These are phyloP conservation scores for Peterozyma toletana DNA, from an alignment of 805 yeast species.

Conservation along the genomic window DNA sequence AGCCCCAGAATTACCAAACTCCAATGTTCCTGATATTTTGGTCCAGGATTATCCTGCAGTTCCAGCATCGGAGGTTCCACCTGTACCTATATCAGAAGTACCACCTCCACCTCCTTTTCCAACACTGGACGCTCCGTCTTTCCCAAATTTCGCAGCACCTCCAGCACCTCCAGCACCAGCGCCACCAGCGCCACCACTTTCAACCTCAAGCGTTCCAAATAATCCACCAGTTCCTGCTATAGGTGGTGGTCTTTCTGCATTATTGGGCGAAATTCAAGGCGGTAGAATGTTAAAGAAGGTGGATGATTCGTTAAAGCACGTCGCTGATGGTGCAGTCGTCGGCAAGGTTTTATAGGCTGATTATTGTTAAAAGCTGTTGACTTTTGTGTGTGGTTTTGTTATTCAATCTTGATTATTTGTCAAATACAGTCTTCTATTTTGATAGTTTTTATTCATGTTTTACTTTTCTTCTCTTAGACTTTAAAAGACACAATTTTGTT, in stretches of 20 bases:
- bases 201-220: slow-evolving; percentile 24
- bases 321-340: slow-evolving; percentile 36
- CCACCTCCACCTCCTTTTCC: slow-evolving; percentile 23
- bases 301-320: slow-evolving; percentile 36
- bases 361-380: no score
- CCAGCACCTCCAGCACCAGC: slow-evolving; percentile 33
- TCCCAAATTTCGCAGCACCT: slow-evolving; percentile 24
- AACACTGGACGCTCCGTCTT: slow-evolving; percentile 23
- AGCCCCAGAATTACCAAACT: slow-evolving; percentile 6
- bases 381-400: slow-evolving; percentile 1
- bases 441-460: no score
- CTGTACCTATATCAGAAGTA: slow-evolving; percentile 18
- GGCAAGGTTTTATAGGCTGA: slow-evolving; percentile 38
- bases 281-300: slow-evolving; percentile 49
- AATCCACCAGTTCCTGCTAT: slow-evolving; percentile 22
- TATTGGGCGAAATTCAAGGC: slow-evolving; percentile 48
- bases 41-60: slow-evolving; percentile 4
- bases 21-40: slow-evolving; percentile 2
- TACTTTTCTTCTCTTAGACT: no score
- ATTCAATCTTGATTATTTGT: slow-evolving; percentile 6
- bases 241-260: slow-evolving; percentile 34
- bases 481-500: not conserved
- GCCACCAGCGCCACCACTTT: slow-evolving; percentile 22
- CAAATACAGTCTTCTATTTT: no score
- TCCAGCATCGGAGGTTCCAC: slow-evolving; percentile 13